Evolutionary conservation across 768 basidiomycete species (phyloP), one percentile per base, ranked within the genome.

Genomic region (Kwoniella sp.): DNA sequence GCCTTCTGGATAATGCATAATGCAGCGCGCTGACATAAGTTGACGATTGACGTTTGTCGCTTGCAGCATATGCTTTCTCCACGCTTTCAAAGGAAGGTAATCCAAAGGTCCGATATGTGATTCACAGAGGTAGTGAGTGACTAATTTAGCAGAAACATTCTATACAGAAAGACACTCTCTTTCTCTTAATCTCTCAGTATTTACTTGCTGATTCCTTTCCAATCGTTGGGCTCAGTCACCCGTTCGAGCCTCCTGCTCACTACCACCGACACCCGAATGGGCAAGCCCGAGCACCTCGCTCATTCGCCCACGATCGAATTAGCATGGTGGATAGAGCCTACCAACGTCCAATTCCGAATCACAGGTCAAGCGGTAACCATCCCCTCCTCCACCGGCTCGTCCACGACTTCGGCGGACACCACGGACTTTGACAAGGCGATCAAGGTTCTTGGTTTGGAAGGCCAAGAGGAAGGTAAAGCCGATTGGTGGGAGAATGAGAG

Each of bases 191-290:
- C n/a, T n/a, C n/a, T n/a, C n/a, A n/a, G n/a, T n/a, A n/a, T n/a
- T n/a, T n/a, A n/a, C n/a, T n/a, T n/a, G n/a, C n/a, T n/a, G n/a
- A n/a, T n/a, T n/a, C n/a, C n/a, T n/a, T n/a, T n/a, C n/a, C n/a
- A n/a, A n/a, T n/a, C n/a, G n/a, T n/a, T n/a, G n/a, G n/a, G n/a
- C n/a, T n/a, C 55, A 76, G 74, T 79, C 15, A 72, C 78, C 5
- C 69, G 75, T 19, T 59, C 62, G 9, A 54, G 51, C 44, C 37
- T 74, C 17, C 67, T 79, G 48, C 29, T 78, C 24, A 68, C 69
- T 10, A 77, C 78, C 4, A 77, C 78, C 59, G 78, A 79, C 67
- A 76, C 69, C 1, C 67, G 78, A 15, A 78, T 77, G 78, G 57
- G 58, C n/a, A 79, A 79, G 57, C 64, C 73, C 25, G 36, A 49